Base-by-base conservation (phyloP, 2,329 filamentous ascomycete genomes). In the Apiospora aurea region DNA sequence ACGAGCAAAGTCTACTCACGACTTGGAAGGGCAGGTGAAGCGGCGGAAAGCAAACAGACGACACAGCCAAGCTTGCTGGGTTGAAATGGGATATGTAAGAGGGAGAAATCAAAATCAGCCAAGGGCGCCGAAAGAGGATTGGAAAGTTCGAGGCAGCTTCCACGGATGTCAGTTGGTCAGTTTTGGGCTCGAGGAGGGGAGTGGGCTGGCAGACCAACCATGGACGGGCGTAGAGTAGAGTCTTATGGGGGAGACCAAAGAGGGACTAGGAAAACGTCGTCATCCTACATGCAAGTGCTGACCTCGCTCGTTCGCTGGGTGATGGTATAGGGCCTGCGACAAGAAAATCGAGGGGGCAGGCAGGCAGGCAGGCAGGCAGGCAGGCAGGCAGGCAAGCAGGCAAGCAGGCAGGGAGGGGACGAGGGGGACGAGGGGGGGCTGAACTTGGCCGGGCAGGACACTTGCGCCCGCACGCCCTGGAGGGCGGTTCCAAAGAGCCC, bases 131-230 rank as follows among this genome's bases (percentile, higher is more conserved):
- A n/a, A 29, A 64, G 57, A 64, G 34, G 57, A 34, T n/a, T 64
- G 57, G 57, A 64, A 64, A 64, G 57, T 64, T 64, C 57, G 34
- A 64, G 57, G 57, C 57, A 64, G 57, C 57, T 64, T 64, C 57
- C 34, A 64, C 34, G 57, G 57, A 41, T 64, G 57, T 64, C 57
- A 64, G 57, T 64, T 41, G 57, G 57, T 64, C 57, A 38, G 57
- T n/a, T 41, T 64, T 64, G 57, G 57, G 57, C 57, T 64, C 57
- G 34, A 18, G 34, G 57, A 18, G 34, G 57, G 41, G 57, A 64
- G 46, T 49, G 29, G 53, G 57, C 57, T 38, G 29, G 57, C 18
- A 38, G 57, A n/a, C 29, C 57, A 41, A 64, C 57, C 57, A 64
- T 13, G 57, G 57, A 64, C 57, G 57, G 57, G 34, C 57, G 34